A percentile compares a stretch with the other conserved stretches of the same genome.
These are phyloP conservation scores for Dillenia turbinata DNA, from an alignment of 164 flowering plant genomes.

Conservation along the genomic window DNA sequence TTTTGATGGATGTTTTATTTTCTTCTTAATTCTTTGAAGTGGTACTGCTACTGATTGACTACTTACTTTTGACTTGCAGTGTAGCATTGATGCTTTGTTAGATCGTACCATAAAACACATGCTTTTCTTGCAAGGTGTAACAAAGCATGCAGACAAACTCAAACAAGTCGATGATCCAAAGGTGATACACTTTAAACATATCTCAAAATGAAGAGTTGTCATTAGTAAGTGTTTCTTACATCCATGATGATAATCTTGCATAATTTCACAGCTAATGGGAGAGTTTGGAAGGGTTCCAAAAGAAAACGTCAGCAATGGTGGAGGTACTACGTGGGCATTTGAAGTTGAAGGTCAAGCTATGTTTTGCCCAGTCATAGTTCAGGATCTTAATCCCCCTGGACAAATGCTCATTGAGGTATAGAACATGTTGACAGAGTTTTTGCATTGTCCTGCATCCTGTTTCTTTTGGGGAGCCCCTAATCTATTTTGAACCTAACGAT, in stretches of 20 bases:
- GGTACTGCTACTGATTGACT: background rate
- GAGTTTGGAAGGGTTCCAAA: conserved; percentile 34
- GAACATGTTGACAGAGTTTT: too few relatives aligned
- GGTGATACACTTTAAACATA: conserved; percentile 28
- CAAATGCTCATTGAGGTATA: conserved; percentile 89
- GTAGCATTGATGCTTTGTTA: conserved; percentile 78
- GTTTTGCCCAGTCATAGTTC: conserved; percentile 75
- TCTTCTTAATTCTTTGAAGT: too few relatives aligned
- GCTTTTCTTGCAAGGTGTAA: conserved; percentile 74
- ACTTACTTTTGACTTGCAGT: conserved; percentile 37
- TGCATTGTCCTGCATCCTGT: background rate
- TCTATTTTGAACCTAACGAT: background rate
- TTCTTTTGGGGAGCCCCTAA: background rate
- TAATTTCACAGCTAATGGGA: conserved; percentile 37
- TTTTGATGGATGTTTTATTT: background rate
- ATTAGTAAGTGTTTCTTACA: background rate
- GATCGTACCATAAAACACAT: conserved; percentile 78
- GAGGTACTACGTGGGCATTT: conserved; percentile 76
- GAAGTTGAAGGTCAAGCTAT: conserved; percentile 62
- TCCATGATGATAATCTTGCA: conserved; percentile 1
- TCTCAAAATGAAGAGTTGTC: background rate
- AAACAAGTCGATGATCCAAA: conserved; percentile 53
- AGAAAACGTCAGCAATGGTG: conserved; percentile 24
- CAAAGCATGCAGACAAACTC: conserved; percentile 60
- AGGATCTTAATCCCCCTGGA: conserved; percentile 71